Percentiles rank a stretch among this genome's conserved stretches.
Conservation (phyloP, 73 alveolate genomes). For the Effrenium voratum region DNA sequence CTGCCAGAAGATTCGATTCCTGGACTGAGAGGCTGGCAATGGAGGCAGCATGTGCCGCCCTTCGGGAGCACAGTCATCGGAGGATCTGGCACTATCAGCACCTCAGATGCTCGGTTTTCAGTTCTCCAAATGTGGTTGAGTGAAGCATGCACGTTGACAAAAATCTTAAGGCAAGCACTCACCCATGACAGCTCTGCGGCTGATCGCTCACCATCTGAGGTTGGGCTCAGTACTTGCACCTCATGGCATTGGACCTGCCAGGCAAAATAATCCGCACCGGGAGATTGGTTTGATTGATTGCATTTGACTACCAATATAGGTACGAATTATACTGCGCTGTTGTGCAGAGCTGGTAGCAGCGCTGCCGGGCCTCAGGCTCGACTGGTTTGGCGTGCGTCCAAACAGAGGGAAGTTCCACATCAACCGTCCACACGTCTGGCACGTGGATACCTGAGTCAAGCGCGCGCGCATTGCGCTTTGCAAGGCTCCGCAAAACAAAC, state of each 20-base stretch:
- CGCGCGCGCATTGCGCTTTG: not conserved
- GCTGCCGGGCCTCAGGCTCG: conserved; percentile 47
- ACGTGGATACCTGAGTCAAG: conserved; percentile 40
- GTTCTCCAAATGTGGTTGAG: not conserved
- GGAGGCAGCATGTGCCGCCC: conserved; percentile 44
- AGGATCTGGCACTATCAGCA: conserved; percentile 46
- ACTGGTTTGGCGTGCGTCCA: conserved; percentile 53
- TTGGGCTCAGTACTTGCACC: conserved; percentile 77
- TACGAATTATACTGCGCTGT: too few relatives aligned
- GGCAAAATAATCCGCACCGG: not conserved
- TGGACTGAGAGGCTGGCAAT: not conserved
- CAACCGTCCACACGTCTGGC: conserved; percentile 91
- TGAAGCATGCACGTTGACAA: not conserved
- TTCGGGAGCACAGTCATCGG: conserved; percentile 83
- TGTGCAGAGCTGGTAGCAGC: too few relatives aligned
- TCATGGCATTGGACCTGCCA: conserved; percentile 89
- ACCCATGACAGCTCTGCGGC: conserved; percentile 68
- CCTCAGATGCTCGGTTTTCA: not conserved
- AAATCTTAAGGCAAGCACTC: not conserved
- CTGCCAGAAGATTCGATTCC: not conserved
- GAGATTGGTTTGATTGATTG: not conserved
- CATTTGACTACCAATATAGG: too few relatives aligned
- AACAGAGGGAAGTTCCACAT: conserved; percentile 73
- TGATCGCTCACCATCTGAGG: not conserved
- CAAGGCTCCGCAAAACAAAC: too few relatives aligned